Conservation (phyloP, 768 basidiomycete genomes). For the Russula griseocarnosa region DNA sequence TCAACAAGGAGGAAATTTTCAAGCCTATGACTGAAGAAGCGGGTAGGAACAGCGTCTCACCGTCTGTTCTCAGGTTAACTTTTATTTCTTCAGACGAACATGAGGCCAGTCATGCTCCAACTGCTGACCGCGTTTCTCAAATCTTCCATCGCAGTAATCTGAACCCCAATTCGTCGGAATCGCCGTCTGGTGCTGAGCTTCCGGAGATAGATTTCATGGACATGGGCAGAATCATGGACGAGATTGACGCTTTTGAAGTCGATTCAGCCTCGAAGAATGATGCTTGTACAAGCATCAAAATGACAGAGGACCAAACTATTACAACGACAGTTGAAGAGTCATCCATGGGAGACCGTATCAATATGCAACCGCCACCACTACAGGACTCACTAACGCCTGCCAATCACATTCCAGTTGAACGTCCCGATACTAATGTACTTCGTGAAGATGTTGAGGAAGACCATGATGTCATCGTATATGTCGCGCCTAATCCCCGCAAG, state of each 20-base stretch:
- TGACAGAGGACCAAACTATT: background rate
- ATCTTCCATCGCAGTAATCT: slow-evolving; percentile 49
- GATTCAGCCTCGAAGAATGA: slow-evolving; percentile 25
- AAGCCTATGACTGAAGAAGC: slow-evolving; percentile 49
- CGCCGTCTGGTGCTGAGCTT: slow-evolving; percentile 28
- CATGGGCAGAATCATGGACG: slow-evolving; percentile 44
- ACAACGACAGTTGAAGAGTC: slow-evolving; percentile 34
- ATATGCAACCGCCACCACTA: slow-evolving; percentile 29
- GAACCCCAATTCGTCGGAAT: slow-evolving; percentile 3
- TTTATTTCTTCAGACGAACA: slow-evolving; percentile 40
- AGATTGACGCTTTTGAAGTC: slow-evolving; percentile 38
- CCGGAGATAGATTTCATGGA: slow-evolving; percentile 61
- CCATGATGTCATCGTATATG: slow-evolving; percentile 74
- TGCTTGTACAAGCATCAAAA: background rate
- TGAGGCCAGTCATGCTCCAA: slow-evolving; percentile 57
- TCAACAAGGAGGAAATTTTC: slow-evolving; percentile 57
- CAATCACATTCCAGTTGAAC: slow-evolving; percentile 14
- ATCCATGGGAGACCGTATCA: slow-evolving; percentile 40
- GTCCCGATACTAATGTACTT: slow-evolving; percentile 11
- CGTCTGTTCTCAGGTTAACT: background rate
- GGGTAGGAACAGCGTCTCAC: slow-evolving; percentile 37
- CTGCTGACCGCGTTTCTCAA: slow-evolving; percentile 60
- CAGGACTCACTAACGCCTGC: background rate
- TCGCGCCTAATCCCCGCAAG: slow-evolving; percentile 63
- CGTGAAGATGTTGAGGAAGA: slow-evolving; percentile 34